Conservation (phyloP, 2,329 filamentous ascomycete species). For the Pseudohalonectria lignicola region DNA sequence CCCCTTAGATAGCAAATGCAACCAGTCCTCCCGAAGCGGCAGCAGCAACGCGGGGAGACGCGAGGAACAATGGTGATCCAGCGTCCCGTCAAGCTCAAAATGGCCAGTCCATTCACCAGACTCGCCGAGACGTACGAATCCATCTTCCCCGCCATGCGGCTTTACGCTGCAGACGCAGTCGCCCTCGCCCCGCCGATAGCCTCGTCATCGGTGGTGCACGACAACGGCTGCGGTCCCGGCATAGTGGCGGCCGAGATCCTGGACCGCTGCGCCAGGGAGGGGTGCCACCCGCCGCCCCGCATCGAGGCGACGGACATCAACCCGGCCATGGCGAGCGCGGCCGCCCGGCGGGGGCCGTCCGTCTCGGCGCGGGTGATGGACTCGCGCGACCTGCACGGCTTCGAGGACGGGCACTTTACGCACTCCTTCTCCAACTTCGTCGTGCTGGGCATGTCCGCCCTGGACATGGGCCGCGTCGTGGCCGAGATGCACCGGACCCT, state of each 20-base stretch:
- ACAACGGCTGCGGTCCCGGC: constrained; percentile 21
- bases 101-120: neutral
- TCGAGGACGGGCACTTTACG: constrained; percentile 9
- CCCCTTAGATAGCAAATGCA: too few relatives aligned
- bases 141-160: constrained; percentile 2
- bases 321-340: constrained; percentile 9
- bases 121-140: constrained; percentile 3
- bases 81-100: neutral
- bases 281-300: constrained; percentile 1
- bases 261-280: constrained; percentile 1
- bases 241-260: constrained; percentile 15
- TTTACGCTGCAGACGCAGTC: constrained; percentile 1
- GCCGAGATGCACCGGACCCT: constrained; percentile 18
- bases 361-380: constrained; percentile 8
- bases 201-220: constrained; percentile 15
- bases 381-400: constrained; percentile 9
- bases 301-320: constrained; percentile 12
- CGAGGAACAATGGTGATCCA: neutral
- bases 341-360: neutral
- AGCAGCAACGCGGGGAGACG: too few relatives aligned
- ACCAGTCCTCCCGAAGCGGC: too few relatives aligned
- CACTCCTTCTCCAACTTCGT: constrained; percentile 20
- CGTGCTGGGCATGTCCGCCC: constrained; percentile 14
- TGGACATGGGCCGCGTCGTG: constrained; percentile 11
- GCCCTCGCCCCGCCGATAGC: constrained; percentile 9